Evolutionary conservation across 768 basidiomycete genomes (phyloP).

Genomic region (Amanita molliuscula): DNA sequence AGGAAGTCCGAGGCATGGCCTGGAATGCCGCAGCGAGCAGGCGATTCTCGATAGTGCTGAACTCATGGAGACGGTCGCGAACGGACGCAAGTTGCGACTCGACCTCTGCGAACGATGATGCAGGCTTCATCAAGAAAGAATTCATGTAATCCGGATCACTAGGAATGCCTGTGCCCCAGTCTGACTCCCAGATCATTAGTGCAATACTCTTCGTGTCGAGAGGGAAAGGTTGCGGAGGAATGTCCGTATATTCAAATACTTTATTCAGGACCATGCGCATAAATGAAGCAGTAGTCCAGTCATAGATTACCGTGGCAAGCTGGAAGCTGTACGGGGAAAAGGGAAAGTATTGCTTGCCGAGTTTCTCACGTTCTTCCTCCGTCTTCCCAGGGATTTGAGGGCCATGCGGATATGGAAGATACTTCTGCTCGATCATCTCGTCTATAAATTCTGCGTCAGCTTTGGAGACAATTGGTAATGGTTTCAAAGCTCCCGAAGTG

Average conservation of each 20-base stretch:
- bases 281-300: no score
- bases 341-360: slow-evolving; percentile 1
- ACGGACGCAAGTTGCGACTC: background rate
- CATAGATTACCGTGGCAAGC: slow-evolving; percentile 1
- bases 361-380: background rate
- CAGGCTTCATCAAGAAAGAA: slow-evolving; percentile 7
- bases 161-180: slow-evolving; percentile 3
- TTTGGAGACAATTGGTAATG: background rate
- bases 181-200: slow-evolving; percentile 4
- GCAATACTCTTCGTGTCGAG: slow-evolving; percentile 5
- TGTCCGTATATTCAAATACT: slow-evolving; percentile 8
- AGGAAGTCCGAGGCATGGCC: slow-evolving; percentile 7
- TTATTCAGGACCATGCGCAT: slow-evolving; percentile 7
- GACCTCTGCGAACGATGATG: no score
- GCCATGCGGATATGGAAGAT: background rate
- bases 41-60: slow-evolving; percentile 8
- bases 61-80: background rate
- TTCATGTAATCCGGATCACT: slow-evolving; percentile 6
- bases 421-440: background rate
- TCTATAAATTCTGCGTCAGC: background rate
- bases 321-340: slow-evolving; percentile 8
- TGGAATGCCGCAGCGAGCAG: slow-evolving; percentile 4
- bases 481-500: background rate
- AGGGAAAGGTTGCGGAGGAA: slow-evolving; percentile 1
- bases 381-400: background rate